phyloP scores from a whole-genome alignment of 306 rosid species.

The Argentina anserina region DNA sequence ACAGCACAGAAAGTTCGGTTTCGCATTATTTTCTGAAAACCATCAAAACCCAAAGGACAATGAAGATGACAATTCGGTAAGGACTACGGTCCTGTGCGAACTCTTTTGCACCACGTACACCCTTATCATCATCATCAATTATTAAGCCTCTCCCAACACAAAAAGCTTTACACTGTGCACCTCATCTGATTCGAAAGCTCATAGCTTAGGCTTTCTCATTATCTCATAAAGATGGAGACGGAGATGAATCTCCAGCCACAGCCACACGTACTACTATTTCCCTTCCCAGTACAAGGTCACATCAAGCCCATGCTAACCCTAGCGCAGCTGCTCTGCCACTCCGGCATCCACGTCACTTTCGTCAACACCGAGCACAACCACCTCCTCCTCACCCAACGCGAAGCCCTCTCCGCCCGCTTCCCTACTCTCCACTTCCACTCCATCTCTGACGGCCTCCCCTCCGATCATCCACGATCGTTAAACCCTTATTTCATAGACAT shows the following conservation, averaged over 20 bases:
- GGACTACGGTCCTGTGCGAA: not conserved
- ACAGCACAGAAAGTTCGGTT: no score
- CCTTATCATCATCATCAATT: not conserved
- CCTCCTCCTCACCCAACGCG: conserved; percentile 7
- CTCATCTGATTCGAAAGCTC: not conserved
- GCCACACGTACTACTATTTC: conserved; percentile 24
- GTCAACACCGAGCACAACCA: conserved; percentile 28
- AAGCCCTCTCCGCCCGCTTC: not conserved
- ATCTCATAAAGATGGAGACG: not conserved
- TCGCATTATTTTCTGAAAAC: no score
- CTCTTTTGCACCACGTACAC: not conserved
- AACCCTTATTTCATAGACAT: not conserved
- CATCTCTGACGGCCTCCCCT: conserved; percentile 26
- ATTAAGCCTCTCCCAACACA: not conserved
- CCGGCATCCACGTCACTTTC: conserved; percentile 31
- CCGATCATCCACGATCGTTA: conserved; percentile 8
- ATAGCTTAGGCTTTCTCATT: not conserved
- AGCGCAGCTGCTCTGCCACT: conserved; percentile 26
- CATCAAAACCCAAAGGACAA: not conserved
- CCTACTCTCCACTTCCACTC: conserved; percentile 12
- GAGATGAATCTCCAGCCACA: not conserved
- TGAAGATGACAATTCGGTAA: not conserved
- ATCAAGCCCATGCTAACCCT: conserved; percentile 29
- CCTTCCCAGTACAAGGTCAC: conserved; percentile 24
- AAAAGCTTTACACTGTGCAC: not conserved